Evolutionary conservation across 345 rosid genomes (phyloP), one percentile per base, ranked within the genome.

Genomic region (Trapa incisa): DNA sequence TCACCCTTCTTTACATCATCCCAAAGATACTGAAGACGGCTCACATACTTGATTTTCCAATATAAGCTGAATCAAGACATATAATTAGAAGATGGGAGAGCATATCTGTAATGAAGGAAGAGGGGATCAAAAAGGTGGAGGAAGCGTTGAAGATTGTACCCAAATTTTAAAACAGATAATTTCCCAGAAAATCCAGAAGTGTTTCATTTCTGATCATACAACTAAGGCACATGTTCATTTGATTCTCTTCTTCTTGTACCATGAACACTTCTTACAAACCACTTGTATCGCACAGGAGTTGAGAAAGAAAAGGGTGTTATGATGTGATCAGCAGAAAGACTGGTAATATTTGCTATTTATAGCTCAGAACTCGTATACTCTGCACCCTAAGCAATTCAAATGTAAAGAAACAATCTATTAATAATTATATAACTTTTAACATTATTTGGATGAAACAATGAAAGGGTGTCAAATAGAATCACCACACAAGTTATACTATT

Each of bases 21-120:
- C 97, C 96, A 90, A 12, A 90, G 85, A 72, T 90, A 90, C 79
- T 87, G 95, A 72, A 90, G 78, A 47, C 96, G 88, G 83, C 91
- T 94, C 68, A 87, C 86, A 65, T 90, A 93, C 84, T 87, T 93
- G 73, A 93, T 79, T 81, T 93, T 88, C 95, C 96, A 87, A 61
- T 87, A 93, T 64, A 93, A 79, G 52, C 98, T 12, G 42, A 67
- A 71, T 38, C 63, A 66, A 60, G 45, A 22, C 39, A 48, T 22
- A 8, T 41, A 36, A 56, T 42, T 12, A 56, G 57, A 3, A 42
- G 13, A 41, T 7, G 72, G 36, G 41, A 65, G 3, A 8, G 62
- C n/a, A 33, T 22, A 3, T 8, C 11, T 22, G 29, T 41, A 65
- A 6, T 53, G 35, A 38, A 10, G 48, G 8, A 33, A 12, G 7